phyloP scores from a whole-genome alignment of 2,329 filamentous ascomycete genomes.

The Rutstroemia sydowiana region DNA sequence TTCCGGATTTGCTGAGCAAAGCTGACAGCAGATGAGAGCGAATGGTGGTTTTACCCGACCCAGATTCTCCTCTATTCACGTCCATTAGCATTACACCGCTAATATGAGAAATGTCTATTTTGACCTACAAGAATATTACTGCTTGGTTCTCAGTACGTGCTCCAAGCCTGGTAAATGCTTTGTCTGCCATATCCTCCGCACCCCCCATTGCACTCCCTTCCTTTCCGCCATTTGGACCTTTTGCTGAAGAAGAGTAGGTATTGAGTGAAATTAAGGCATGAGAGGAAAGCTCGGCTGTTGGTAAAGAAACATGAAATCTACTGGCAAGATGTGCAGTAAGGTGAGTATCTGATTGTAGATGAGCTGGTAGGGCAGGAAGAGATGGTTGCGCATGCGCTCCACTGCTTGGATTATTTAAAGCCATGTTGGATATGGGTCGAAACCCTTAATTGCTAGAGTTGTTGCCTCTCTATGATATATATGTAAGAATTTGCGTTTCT shows the following conservation, averaged over 20 bases:
- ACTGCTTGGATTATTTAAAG: slow-evolving; percentile 41
- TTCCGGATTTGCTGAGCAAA: slow-evolving; percentile 82
- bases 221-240: slow-evolving; percentile 82
- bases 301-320: slow-evolving; percentile 85
- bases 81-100: slow-evolving; percentile 9
- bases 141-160: slow-evolving; percentile 90
- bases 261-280: slow-evolving; percentile 90
- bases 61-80: slow-evolving; percentile 74
- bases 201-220: slow-evolving; percentile 89
- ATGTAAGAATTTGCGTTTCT: neutral
- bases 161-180: slow-evolving; percentile 79
- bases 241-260: slow-evolving; percentile 84
- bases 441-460: slow-evolving; percentile 15
- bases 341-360: slow-evolving; percentile 70
- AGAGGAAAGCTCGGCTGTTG: slow-evolving; percentile 82
- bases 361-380: slow-evolving; percentile 78
- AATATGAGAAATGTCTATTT: neutral
- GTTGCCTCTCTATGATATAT: neutral
- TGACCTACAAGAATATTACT: slow-evolving; percentile 78
- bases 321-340: slow-evolving; percentile 76
- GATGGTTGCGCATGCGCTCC: slow-evolving; percentile 76
- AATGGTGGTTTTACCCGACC: slow-evolving; percentile 91
- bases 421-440: slow-evolving; percentile 39
- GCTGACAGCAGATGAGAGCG: slow-evolving; percentile 82
- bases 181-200: slow-evolving; percentile 82